Percentiles rank a stretch among this genome's conserved stretches.
These are phyloP conservation scores for Letharia lupina DNA, from an alignment of 495 filamentous ascomycete species.

Conservation along the genomic window DNA sequence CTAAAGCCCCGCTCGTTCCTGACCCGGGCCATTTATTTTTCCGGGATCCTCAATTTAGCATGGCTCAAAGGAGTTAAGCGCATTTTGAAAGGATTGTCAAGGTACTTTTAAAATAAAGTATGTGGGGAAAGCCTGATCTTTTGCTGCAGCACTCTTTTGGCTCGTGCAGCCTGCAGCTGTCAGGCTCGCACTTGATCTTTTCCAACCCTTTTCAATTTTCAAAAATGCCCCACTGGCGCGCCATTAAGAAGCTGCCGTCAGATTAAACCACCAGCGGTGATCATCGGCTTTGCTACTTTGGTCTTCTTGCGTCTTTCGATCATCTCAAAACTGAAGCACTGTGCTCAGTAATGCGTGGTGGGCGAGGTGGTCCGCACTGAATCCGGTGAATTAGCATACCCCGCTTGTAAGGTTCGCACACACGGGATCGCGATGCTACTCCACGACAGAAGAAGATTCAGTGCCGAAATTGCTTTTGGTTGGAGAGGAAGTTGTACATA, in stretches of 20 bases:
- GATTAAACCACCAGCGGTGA: neutral
- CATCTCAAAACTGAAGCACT: neutral
- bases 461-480: neutral
- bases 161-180: neutral
- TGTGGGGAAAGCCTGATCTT: neutral
- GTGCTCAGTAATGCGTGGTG: neutral
- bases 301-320: neutral
- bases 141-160: no score
- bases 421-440: neutral
- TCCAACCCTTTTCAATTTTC: neutral
- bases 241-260: neutral
- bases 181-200: neutral
- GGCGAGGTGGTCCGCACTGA: neutral
- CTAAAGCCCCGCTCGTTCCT: constrained; percentile 2
- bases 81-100: neutral
- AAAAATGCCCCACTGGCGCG: neutral
- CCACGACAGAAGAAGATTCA: neutral
- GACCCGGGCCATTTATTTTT: constrained; percentile 5
- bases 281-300: neutral
- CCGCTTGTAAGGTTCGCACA: neutral
- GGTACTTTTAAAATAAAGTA: no score
- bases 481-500: neutral
- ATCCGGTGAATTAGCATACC: neutral
- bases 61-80: neutral
- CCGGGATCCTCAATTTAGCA: neutral